Conservation (phyloP, 1,139 yeast species). For the Hyphopichia pseudoburtonii region DNA sequence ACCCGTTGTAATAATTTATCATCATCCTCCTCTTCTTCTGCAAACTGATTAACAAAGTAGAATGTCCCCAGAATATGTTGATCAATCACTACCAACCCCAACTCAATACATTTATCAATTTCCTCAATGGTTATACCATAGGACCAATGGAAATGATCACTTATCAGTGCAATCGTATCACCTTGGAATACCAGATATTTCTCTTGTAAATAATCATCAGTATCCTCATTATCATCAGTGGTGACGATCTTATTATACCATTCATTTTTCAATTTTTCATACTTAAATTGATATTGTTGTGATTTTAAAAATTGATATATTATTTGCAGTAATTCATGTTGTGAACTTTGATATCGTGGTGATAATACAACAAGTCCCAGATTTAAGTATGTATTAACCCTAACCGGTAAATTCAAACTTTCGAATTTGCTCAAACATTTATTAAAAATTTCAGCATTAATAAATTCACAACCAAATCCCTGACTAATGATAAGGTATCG, state of each 20-base stretch:
- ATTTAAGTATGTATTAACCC: slow-evolving; percentile 28
- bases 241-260: slow-evolving; percentile 7
- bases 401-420: slow-evolving; percentile 33
- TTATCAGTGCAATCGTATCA: slow-evolving; percentile 37
- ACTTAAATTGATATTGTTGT: slow-evolving; percentile 26
- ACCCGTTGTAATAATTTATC: slow-evolving; percentile 11
- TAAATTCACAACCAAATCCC: slow-evolving; percentile 43
- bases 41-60: slow-evolving; percentile 36
- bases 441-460: slow-evolving; percentile 31
- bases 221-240: slow-evolving; percentile 18
- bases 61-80: slow-evolving; percentile 61
- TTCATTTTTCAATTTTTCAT: slow-evolving; percentile 24
- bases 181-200: slow-evolving; percentile 31
- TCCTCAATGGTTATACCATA: slow-evolving; percentile 69
- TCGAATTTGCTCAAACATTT: slow-evolving; percentile 32
- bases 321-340: slow-evolving; percentile 21
- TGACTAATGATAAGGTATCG: slow-evolving; percentile 35
- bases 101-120: slow-evolving; percentile 55
- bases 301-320: slow-evolving; percentile 23
- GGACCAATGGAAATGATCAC: slow-evolving; percentile 57
- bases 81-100: slow-evolving; percentile 65
- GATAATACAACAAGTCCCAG: slow-evolving; percentile 38
- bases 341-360: slow-evolving; percentile 16
- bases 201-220: slow-evolving; percentile 21
- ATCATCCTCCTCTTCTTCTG: slow-evolving; percentile 9